phyloP scores from a whole-genome alignment of 169 alveolate genomes.

The Plasmodium gonderi region DNA sequence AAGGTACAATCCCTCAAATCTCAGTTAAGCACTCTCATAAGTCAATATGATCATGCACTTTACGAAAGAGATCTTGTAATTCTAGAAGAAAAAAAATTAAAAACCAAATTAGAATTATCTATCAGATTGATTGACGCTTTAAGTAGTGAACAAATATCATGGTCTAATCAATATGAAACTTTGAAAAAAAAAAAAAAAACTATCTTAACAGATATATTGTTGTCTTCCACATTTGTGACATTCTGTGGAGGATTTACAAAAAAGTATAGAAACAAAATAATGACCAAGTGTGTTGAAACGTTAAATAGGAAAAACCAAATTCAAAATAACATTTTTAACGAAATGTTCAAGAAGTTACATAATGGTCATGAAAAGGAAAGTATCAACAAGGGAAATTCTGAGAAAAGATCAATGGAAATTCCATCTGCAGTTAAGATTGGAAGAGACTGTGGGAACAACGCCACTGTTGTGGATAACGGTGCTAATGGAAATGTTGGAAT shows the following conservation, averaged over 20 bases:
- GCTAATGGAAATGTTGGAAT: not conserved
- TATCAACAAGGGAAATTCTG: not conserved
- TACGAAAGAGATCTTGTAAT: slow-evolving; percentile 94
- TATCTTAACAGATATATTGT: slow-evolving; percentile 93
- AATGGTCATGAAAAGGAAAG: not conserved
- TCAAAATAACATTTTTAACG: slow-evolving; percentile 31
- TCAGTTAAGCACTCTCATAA: slow-evolving; percentile 84
- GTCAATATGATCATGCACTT: slow-evolving; percentile 92
- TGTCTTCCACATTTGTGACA: slow-evolving; percentile 95
- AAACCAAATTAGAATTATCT: slow-evolving; percentile 94
- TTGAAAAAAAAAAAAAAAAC: slow-evolving; percentile 89
- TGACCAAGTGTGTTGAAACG: slow-evolving; percentile 77
- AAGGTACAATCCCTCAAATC: slow-evolving; percentile 89
- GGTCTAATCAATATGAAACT: slow-evolving; percentile 91
- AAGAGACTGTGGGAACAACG: not conserved
- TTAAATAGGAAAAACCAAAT: slow-evolving; percentile 51
- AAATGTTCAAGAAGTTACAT: not conserved
- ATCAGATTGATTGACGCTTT: slow-evolving; percentile 93
- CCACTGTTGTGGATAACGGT: not conserved
- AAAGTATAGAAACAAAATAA: slow-evolving; percentile 91
- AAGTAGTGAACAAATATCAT: slow-evolving; percentile 94
- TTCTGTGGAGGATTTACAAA: slow-evolving; percentile 97
- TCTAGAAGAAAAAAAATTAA: slow-evolving; percentile 93
- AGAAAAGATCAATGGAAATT: not conserved
- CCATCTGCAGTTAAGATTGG: not conserved